A percentile compares a stretch with the other conserved stretches of the same genome.
These are phyloP conservation scores for Boletellus sp. DNA, from an alignment of 1,284 basidiomycete genomes.

Conservation along the genomic window DNA sequence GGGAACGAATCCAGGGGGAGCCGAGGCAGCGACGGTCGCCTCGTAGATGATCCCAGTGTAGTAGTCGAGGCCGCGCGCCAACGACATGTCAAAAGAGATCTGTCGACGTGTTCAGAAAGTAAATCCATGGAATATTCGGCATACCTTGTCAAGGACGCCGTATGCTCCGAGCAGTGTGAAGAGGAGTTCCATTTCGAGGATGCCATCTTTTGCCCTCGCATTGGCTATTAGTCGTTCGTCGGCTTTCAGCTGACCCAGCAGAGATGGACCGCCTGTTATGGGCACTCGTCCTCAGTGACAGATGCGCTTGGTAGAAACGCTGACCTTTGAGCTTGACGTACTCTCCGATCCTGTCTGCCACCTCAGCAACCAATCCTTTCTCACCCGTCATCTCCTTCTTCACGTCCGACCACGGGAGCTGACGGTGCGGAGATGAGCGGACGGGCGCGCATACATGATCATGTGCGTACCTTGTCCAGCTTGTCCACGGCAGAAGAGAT, in stretches of 20 bases:
- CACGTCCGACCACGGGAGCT: slow-evolving; percentile 89
- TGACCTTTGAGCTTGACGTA: slow-evolving; percentile 94
- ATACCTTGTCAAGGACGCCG: slow-evolving; percentile 73
- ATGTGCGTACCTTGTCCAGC: slow-evolving; percentile 80
- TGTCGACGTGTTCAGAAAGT: slow-evolving; percentile 30
- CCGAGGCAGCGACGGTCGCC: slow-evolving; percentile 89
- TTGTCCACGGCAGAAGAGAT: slow-evolving; percentile 99
- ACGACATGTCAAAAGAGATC: slow-evolving; percentile 95
- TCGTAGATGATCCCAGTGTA: slow-evolving; percentile 99
- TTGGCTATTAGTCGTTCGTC: slow-evolving; percentile 73
- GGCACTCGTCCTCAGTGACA: not conserved
- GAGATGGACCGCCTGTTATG: slow-evolving; percentile 65
- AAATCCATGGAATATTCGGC: slow-evolving; percentile 10
- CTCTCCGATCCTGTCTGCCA: slow-evolving; percentile 93
- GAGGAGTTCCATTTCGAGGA: slow-evolving; percentile 87
- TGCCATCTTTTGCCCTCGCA: slow-evolving; percentile 74
- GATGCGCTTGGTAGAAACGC: slow-evolving; percentile 5
- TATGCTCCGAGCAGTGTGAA: slow-evolving; percentile 86
- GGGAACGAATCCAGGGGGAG: slow-evolving; percentile 75
- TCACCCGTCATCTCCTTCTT: slow-evolving; percentile 96
- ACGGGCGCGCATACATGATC: not conserved
- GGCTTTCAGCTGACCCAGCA: slow-evolving; percentile 72
- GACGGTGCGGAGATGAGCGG: not conserved
- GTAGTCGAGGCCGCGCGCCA: slow-evolving; percentile 96
- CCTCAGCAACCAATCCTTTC: slow-evolving; percentile 82